Evolutionary conservation across 768 basidiomycete genomes (phyloP), one percentile per base, ranked within the genome.

Genomic region (Serendipita indica): DNA sequence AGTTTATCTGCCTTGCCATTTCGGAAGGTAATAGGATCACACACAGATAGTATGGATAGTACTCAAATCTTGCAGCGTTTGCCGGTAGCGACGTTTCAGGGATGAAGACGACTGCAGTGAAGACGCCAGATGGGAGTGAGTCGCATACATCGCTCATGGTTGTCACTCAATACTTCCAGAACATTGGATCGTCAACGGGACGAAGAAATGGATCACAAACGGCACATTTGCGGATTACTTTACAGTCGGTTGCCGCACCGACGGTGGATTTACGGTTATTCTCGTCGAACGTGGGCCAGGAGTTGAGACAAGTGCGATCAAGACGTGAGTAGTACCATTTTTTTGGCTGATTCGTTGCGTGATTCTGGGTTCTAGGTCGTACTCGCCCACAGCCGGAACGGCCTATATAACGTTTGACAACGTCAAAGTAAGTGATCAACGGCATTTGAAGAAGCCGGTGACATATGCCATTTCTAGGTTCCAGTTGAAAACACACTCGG

Each of bases 401-500:
- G 82, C 80, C 28, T 86, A 82, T 62, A 78, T 89, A 60, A 87
- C 85, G 0, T 88, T 89, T 62, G 86, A 92, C 58, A 76, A 89
- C 58, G 90, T 86, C 37, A 81, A 80, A 62, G n/a, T n/a, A n/a
- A n/a, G n/a, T n/a, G n/a, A n/a, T n/a, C n/a, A n/a, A n/a, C n/a
- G n/a, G n/a, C n/a, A n/a, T n/a, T n/a, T n/a, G n/a, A n/a, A n/a
- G n/a, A n/a, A n/a, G n/a, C n/a, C n/a, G n/a, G n/a, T n/a, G n/a
- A n/a, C n/a, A n/a, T n/a, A n/a, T n/a, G n/a, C n/a, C n/a, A n/a
- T n/a, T n/a, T n/a, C n/a, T n/a, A n/a, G 41, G 90, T 92, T 0
- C 92, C 93, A 5, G 80, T 85, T 3, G 88, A 82, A 64, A 89
- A 96, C 69, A 86, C 87, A 1, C 79, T 96, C 20, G 91, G 90